Evolutionary conservation across 1,284 basidiomycete genomes (phyloP).

Genomic region (Cerrena zonata): DNA sequence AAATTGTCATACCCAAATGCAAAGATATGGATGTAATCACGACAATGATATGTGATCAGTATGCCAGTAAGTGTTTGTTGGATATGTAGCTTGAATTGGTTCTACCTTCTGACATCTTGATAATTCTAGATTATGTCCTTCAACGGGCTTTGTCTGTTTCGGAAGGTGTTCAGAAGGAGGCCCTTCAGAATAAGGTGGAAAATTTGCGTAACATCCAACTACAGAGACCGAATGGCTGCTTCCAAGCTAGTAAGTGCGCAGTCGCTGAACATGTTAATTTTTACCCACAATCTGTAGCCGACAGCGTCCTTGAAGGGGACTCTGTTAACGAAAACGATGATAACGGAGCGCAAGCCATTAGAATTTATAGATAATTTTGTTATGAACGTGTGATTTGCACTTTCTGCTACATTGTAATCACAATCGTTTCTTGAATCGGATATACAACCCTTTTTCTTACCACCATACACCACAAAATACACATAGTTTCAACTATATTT

Average conservation of each 20-base stretch:
- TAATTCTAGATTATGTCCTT: conserved; percentile 68
- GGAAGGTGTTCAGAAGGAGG: conserved; percentile 66
- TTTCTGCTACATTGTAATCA: background rate
- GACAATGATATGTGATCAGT: conserved; percentile 88
- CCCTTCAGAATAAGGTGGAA: conserved; percentile 55
- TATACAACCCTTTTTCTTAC: background rate
- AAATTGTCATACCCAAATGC: conserved; percentile 66
- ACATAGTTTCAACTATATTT: background rate
- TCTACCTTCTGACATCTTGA: background rate
- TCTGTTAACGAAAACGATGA: background rate
- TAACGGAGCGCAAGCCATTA: background rate
- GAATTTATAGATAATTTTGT: background rate
- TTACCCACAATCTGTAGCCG: conserved; percentile 39
- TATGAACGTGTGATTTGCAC: conserved; percentile 1
- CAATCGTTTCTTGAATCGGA: background rate
- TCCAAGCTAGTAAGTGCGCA: conserved; percentile 61
- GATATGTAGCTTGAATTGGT: conserved; percentile 14
- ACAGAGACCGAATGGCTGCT: conserved; percentile 63
- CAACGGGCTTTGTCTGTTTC: conserved; percentile 71
- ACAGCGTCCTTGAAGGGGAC: conserved; percentile 55
- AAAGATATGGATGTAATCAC: conserved; percentile 62
- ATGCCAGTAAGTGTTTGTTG: conserved; percentile 68
- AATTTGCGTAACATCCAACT: conserved; percentile 66
- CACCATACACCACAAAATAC: background rate
- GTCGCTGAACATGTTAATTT: too few species aligned